Evolutionary conservation across 1,284 basidiomycete species (phyloP).

Genomic region (Sanghuangporus weigelae): DNA sequence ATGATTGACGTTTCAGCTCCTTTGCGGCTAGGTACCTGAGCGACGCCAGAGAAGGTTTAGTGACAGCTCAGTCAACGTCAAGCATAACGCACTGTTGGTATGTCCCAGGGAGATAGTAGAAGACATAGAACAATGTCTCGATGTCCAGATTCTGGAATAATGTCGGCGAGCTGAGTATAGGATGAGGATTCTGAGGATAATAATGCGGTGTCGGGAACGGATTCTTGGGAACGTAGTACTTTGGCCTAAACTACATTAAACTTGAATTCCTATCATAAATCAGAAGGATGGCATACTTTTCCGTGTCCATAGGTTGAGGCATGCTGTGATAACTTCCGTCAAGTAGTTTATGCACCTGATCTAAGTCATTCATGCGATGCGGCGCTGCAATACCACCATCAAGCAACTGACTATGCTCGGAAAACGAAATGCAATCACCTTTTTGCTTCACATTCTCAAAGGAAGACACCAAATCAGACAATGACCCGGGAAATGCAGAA

Average conservation of each 20-base stretch:
- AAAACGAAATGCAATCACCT: slow-evolving; percentile 43
- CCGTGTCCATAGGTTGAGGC: slow-evolving; percentile 91
- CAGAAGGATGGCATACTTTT: slow-evolving; percentile 60
- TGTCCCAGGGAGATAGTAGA: slow-evolving; percentile 96
- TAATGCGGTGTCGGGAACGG: slow-evolving; percentile 90
- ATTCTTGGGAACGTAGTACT: slow-evolving; percentile 95
- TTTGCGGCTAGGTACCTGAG: slow-evolving; percentile 89
- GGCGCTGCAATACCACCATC: slow-evolving; percentile 47
- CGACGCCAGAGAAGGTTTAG: slow-evolving; percentile 6
- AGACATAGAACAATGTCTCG: slow-evolving; percentile 98
- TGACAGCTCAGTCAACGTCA: not conserved
- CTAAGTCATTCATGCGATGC: slow-evolving; percentile 78
- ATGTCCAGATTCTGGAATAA: slow-evolving; percentile 93
- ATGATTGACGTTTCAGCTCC: slow-evolving; percentile 96
- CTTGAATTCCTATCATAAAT: slow-evolving; percentile 11
- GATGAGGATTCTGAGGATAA: slow-evolving; percentile 88
- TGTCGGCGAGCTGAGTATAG: slow-evolving; percentile 78
- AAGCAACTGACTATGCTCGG: not conserved
- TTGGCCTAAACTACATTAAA: slow-evolving; percentile 53
- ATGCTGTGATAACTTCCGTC: slow-evolving; percentile 86
- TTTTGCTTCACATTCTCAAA: slow-evolving; percentile 97
- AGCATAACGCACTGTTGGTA: slow-evolving; percentile 80
- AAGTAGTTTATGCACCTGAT: slow-evolving; percentile 88
- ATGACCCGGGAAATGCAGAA: slow-evolving; percentile 65
- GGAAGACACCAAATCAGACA: slow-evolving; percentile 91